Base-by-base conservation (phyloP, 163 green algal genomes). In the Chlamydomonas reinhardtii region DNA sequence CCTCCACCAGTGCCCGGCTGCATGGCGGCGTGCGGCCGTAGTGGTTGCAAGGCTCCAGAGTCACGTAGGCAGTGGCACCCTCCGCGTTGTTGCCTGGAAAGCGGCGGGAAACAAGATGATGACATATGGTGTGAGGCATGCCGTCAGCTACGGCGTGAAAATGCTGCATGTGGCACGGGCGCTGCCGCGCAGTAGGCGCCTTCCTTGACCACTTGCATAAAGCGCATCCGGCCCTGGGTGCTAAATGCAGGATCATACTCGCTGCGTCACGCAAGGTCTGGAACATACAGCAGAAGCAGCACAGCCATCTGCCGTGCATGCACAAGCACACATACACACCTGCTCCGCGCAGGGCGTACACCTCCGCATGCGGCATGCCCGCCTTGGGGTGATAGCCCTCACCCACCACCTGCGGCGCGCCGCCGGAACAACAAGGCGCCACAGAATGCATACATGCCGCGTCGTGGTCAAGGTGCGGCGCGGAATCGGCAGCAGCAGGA, bases 41-140 rank as follows among this genome's bases (percentile, higher is more conserved):
- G 90, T 99, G 98, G 90, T 98, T 97, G 94, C 98, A 99, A 0
- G 98, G 98, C 92, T 99, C 98, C 43, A 99, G 92, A 0, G 97
- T 99, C 9, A 99, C 98, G 92, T 99, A 99, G 19, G 98, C 98
- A 17, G 98, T 99, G 19, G 94, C 96, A 6, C 97, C 96, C 37
- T 85, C 11, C 0, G 96, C 96, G 12, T 64, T 62, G 39, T 88
- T 93, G 59, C 86, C 94, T 92, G 91, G 31, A 9, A 56, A 52
- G 31, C 9, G 14, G 43, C 15, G 43, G 20, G 61, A 71, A 17
- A 61, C 76, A 76, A n/a, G n/a, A n/a, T n/a, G n/a, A n/a, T n/a
- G n/a, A n/a, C n/a, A n/a, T n/a, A n/a, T n/a, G n/a, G n/a, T n/a
- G n/a, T n/a, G n/a, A n/a, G n/a, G n/a, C n/a, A n/a, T n/a, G n/a